phyloP scores from a whole-genome alignment of 139 green algal species.

The Diplosphaera chodatii region DNA sequence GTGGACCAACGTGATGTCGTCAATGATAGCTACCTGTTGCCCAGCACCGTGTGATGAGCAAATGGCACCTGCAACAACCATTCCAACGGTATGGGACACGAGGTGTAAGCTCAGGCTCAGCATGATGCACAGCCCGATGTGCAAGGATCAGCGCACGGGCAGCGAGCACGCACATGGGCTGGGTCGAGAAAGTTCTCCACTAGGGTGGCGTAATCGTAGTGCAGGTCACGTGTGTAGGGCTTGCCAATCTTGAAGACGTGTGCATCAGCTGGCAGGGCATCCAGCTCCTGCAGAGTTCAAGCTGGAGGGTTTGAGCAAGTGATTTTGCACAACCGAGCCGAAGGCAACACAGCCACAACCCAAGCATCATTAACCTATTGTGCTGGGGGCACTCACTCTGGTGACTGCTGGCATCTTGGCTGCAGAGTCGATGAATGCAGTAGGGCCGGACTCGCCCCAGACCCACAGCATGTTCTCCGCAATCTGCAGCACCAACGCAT shows the following conservation, averaged over 20 bases:
- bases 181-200: conserved; percentile 69
- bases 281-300: not conserved
- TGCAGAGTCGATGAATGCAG: conserved; percentile 14
- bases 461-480: conserved; percentile 15
- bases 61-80: too few relatives aligned
- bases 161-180: too few relatives aligned
- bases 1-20: too few relatives aligned
- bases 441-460: conserved; percentile 9
- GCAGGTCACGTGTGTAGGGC: conserved; percentile 27
- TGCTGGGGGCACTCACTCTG: too few relatives aligned
- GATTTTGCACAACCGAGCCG: too few relatives aligned
- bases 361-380: too few relatives aligned
- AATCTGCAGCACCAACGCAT: conserved; percentile 2
- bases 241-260: not conserved
- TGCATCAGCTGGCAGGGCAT: not conserved
- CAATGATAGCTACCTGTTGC: conserved; percentile 17
- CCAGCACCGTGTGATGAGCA: conserved; percentile 49
- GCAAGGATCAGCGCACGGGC: too few relatives aligned
- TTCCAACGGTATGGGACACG: too few relatives aligned
- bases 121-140: too few relatives aligned
- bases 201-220: conserved; percentile 33
- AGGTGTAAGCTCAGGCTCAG: too few relatives aligned
- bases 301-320: too few relatives aligned
- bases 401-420: not conserved
- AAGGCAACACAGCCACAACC: too few relatives aligned